Evolutionary conservation across 805 yeast genomes (phyloP), one percentile per base, ranked within the genome.

Genomic region (Schizosaccharomyces pombe): DNA sequence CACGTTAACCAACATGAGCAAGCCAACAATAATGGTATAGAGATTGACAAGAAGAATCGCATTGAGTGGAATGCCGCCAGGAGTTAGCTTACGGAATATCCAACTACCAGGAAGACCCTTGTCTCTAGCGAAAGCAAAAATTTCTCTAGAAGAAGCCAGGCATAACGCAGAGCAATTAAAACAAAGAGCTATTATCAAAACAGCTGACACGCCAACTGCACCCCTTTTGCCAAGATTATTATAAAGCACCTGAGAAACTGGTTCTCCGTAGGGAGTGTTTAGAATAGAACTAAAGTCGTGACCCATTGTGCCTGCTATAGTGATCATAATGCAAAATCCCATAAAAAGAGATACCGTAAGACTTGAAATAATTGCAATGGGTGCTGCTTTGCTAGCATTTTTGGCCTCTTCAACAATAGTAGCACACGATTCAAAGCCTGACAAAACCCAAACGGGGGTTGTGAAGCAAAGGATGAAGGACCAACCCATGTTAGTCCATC

Each of bases 71-170:
- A 28, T 9, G 6, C 30, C 52, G 5, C 9, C 24, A 16, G 52
- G 16, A 47, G 32, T 47, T 8, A 47, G 16, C 11, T 47, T 28
- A 5, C 11, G 14, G 80, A 67, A 52, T 80, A 65, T 8, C 85
- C 82, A 85, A 81, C 80, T 62, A 81, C 79, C 19, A 79, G 73
- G 61, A 78, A 80, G 75, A 60, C 79, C 71, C 11, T 78, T 77
- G 63, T 79, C 85, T 63, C 85, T 72, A 1, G 84, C 73, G 63
- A 79, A 80, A 2, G 84, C 78, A 61, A 69, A 80, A 19, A 80
- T 73, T 52, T 78, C 83, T 61, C 85, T 70, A 11, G 82, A 76
- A 5, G 81, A 80, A 1, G 82, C 78, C 56, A 76, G 70, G 14
- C 43, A 37, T 24, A 80, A 72, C 16, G 76, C 70, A 56, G 68